Conservation (phyloP, 2,329 filamentous ascomycete genomes). For the Didymella lethalis region DNA sequence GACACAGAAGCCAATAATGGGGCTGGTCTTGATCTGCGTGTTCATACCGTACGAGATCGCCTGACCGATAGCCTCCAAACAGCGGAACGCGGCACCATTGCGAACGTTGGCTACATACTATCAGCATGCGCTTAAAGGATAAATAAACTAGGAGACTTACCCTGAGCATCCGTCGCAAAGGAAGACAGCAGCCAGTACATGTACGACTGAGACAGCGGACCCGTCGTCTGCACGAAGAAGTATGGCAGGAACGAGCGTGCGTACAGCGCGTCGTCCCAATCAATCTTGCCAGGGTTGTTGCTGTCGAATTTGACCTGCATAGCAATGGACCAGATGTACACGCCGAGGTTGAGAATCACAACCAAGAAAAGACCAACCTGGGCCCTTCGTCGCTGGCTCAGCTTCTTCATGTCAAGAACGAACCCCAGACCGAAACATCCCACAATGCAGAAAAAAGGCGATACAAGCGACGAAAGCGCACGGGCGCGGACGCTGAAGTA, state of each 20-base stretch:
- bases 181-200: slow-evolving; percentile 46
- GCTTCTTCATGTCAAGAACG: slow-evolving; percentile 71
- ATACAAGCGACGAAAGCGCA: slow-evolving; percentile 57
- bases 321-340: slow-evolving; percentile 60
- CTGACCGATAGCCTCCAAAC: slow-evolving; percentile 39
- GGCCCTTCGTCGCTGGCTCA: slow-evolving; percentile 62
- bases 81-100: slow-evolving; percentile 39
- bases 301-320: slow-evolving; percentile 56
- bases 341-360: slow-evolving; percentile 57
- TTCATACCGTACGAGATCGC: slow-evolving; percentile 44
- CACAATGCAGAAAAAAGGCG: slow-evolving; percentile 60
- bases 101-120: slow-evolving; percentile 29
- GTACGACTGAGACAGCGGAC: slow-evolving; percentile 41
- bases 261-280: slow-evolving; percentile 57
- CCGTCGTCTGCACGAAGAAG: slow-evolving; percentile 59
- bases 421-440: slow-evolving; percentile 61
- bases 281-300: slow-evolving; percentile 54
- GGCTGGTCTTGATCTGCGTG: slow-evolving; percentile 40
- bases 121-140: background rate
- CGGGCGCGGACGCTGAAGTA: slow-evolving; percentile 57
- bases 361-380: slow-evolving; percentile 57
- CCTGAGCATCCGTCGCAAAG: slow-evolving; percentile 41
- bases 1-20: slow-evolving; percentile 42
- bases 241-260: slow-evolving; percentile 57
- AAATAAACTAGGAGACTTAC: slow-evolving; percentile 7